Evolutionary conservation across 352 stramenopile species (phyloP).

Genomic region (Phytophthora ramorum): DNA sequence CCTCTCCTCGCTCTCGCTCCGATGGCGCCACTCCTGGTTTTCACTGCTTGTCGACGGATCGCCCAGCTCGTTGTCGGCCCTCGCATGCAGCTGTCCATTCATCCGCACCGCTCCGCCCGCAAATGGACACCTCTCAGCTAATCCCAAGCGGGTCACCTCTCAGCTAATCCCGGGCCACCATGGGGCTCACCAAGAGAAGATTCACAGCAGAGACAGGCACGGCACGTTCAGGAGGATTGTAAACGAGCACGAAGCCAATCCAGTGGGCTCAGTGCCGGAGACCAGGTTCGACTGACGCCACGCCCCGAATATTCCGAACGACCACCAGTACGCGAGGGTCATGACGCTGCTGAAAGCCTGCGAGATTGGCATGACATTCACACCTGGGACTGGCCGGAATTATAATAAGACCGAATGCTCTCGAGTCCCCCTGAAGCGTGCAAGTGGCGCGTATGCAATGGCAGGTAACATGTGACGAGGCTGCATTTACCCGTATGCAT

Average conservation of each 20-base stretch:
- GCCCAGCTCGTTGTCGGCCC: constrained; percentile 6
- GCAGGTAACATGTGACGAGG: constrained; percentile 23
- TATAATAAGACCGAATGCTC: background rate
- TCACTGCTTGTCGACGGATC: constrained; percentile 27
- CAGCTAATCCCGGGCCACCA: constrained; percentile 26
- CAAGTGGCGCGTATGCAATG: background rate
- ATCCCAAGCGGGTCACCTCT: constrained; percentile 25
- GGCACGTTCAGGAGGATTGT: too few species aligned
- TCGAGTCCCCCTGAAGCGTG: background rate
- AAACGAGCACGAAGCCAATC: constrained; percentile 9
- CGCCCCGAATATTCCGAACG: constrained; percentile 19
- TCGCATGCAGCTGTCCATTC: constrained; percentile 26
- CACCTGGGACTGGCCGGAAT: background rate
- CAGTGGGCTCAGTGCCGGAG: constrained; percentile 3
- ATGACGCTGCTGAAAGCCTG: background rate
- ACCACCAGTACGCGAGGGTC: constrained; percentile 34
- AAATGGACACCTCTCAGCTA: constrained; percentile 22
- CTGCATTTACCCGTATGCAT: background rate
- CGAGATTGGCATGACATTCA: constrained; percentile 12
- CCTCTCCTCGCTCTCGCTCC: constrained; percentile 9
- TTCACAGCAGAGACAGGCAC: constrained; percentile 26
- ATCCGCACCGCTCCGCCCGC: constrained; percentile 13
- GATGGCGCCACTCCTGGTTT: constrained; percentile 22
- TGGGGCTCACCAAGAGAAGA: constrained; percentile 28
- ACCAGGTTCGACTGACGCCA: constrained; percentile 26